A percentile compares a stretch with the other conserved stretches of the same genome.
Evolutionary conservation across 768 basidiomycete species (phyloP).

Genomic region (Boletus rex-veris): DNA sequence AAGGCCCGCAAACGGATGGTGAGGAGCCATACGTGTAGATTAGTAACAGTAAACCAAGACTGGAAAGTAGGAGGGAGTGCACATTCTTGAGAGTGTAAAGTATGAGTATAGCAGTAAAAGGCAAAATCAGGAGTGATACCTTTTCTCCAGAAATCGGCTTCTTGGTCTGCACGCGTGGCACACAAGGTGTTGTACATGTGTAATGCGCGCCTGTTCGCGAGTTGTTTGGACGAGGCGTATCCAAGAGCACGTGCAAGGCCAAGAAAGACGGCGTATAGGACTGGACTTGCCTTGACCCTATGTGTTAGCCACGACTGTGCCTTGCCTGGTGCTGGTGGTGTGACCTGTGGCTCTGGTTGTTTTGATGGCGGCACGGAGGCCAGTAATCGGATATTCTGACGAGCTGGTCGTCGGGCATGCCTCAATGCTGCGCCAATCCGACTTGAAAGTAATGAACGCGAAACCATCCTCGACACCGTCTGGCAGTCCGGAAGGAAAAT

Average conservation of each 20-base stretch:
- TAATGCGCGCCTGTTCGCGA: slow-evolving; percentile 58
- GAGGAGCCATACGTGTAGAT: slow-evolving; percentile 89
- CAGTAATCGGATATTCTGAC: slow-evolving; percentile 12
- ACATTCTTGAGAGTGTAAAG: slow-evolving; percentile 51
- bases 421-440: slow-evolving; percentile 4
- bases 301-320: slow-evolving; percentile 54
- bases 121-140: slow-evolving; percentile 38
- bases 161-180: slow-evolving; percentile 54
- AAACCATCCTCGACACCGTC: slow-evolving; percentile 6
- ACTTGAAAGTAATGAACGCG: slow-evolving; percentile 13
- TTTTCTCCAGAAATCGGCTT: slow-evolving; percentile 60
- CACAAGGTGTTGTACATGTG: slow-evolving; percentile 57
- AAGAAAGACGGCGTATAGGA: slow-evolving; percentile 44
- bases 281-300: slow-evolving; percentile 48
- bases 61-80: slow-evolving; percentile 90
- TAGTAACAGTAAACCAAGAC: slow-evolving; percentile 93
- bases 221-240: slow-evolving; percentile 58
- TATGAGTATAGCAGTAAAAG: not conserved
- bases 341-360: not conserved
- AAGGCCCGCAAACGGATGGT: slow-evolving; percentile 85
- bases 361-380: slow-evolving; percentile 7
- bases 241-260: slow-evolving; percentile 50
- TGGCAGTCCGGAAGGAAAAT: not conserved
- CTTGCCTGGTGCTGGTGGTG: slow-evolving; percentile 5
- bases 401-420: slow-evolving; percentile 4